Evolutionary conservation across 345 rosid species (phyloP).

Genomic region (Orychophragmus violaceus): DNA sequence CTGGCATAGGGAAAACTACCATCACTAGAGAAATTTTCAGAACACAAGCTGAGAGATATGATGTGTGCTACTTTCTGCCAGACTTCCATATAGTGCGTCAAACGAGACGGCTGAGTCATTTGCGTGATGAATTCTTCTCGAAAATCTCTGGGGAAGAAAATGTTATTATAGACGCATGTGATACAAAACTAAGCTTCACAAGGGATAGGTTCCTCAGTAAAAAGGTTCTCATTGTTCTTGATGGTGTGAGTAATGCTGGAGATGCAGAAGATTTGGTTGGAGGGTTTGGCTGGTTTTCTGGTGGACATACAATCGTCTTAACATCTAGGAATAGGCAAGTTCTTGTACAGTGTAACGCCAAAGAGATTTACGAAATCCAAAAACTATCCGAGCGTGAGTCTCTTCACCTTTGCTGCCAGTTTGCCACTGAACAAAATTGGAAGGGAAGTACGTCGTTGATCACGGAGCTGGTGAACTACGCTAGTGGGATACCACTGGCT

Average conservation of each 20-base stretch:
- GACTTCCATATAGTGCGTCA: constrained; percentile 12
- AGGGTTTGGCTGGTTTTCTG: constrained; percentile 18
- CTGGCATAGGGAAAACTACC: constrained; percentile 17
- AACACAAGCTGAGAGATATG: background rate
- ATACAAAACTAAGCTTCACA: background rate
- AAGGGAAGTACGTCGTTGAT: background rate
- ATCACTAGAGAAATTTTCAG: background rate
- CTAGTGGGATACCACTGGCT: constrained; percentile 33
- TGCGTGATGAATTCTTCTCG: constrained; percentile 19
- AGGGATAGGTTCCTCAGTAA: background rate
- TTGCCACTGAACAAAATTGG: background rate
- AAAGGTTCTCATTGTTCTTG: constrained; percentile 24
- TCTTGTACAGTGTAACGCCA: constrained; percentile 9
- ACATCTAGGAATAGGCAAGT: constrained; percentile 23
- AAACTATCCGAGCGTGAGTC: background rate
- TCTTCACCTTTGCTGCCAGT: background rate
- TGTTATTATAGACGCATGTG: background rate
- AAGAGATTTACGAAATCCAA: background rate
- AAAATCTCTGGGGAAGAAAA: constrained; percentile 8
- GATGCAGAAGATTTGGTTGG: constrained; percentile 21
- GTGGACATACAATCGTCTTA: constrained; percentile 24
- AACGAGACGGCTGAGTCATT: background rate
- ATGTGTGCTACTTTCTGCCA: constrained; percentile 9
- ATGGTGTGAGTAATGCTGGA: constrained; percentile 13
- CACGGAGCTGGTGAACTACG: background rate